These are phyloP conservation scores for Phytophthora syringae DNA, from an alignment of 352 stramenopile genomes.

Conservation along the genomic window DNA sequence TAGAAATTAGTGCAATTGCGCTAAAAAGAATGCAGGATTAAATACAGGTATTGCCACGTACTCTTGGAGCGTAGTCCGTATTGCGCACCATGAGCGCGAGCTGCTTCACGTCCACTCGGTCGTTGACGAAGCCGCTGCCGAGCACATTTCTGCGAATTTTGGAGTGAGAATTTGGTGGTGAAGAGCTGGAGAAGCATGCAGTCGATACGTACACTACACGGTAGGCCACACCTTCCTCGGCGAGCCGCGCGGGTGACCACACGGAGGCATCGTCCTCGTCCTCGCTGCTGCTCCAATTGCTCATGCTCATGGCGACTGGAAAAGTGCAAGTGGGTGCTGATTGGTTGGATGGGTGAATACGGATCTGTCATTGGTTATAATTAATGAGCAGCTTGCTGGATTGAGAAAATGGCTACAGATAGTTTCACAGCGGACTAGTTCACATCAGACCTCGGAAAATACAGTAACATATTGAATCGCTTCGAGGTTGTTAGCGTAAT, in stretches of 20 bases:
- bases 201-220: constrained; percentile 58
- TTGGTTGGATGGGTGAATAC: constrained; percentile 9
- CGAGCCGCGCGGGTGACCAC: constrained; percentile 53
- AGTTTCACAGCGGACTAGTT: too few species aligned
- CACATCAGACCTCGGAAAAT: too few species aligned
- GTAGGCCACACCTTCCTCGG: constrained; percentile 58
- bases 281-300: constrained; percentile 32
- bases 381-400: too few species aligned
- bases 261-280: constrained; percentile 19
- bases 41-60: constrained; percentile 18
- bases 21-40: background rate
- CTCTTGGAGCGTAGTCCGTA: constrained; percentile 67
- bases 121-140: constrained; percentile 60
- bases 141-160: constrained; percentile 60
- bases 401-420: too few species aligned
- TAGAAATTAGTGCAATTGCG: background rate
- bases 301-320: constrained; percentile 26
- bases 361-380: background rate
- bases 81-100: constrained; percentile 77
- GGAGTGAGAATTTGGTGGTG: constrained; percentile 1
- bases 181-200: background rate
- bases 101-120: constrained; percentile 60
- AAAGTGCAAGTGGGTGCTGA: constrained; percentile 27
- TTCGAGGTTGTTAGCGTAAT: too few species aligned
- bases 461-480: too few species aligned